Evolutionary conservation across 257 asterid species (phyloP).

Genomic region (Asclepias syriaca): DNA sequence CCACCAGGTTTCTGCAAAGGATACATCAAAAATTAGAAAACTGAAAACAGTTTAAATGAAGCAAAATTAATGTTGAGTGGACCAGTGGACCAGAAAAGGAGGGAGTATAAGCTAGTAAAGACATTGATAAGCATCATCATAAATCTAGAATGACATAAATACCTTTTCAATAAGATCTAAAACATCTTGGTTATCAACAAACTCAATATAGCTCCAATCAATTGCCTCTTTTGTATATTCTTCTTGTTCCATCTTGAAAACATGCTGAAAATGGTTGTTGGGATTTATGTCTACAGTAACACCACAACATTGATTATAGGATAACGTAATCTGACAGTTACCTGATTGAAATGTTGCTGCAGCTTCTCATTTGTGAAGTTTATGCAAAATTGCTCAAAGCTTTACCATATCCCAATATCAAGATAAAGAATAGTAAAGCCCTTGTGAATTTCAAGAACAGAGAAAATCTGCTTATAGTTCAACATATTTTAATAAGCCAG

Average conservation of each 20-base stretch:
- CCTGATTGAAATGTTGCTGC: slow-evolving; percentile 99
- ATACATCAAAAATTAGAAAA: slow-evolving; percentile 21
- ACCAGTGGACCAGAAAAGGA: too few species aligned
- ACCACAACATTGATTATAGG: slow-evolving; percentile 6
- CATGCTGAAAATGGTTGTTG: slow-evolving; percentile 65
- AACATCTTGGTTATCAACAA: slow-evolving; percentile 96
- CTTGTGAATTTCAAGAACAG: slow-evolving; percentile 1
- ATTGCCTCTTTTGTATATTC: slow-evolving; percentile 92
- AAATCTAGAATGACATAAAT: slow-evolving; percentile 14
- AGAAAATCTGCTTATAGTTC: not conserved
- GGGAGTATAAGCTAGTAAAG: not conserved
- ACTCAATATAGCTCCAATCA: slow-evolving; percentile 96
- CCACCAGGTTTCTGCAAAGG: slow-evolving; percentile 96
- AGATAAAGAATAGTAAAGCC: slow-evolving; percentile 20
- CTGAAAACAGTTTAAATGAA: not conserved
- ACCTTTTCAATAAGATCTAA: slow-evolving; percentile 98
- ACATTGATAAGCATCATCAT: not conserved
- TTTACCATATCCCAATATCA: slow-evolving; percentile 34
- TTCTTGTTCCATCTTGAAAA: slow-evolving; percentile 98
- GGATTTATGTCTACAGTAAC: slow-evolving; percentile 23
- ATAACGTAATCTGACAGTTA: slow-evolving; percentile 21
- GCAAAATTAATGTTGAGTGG: not conserved
- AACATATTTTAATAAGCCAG: slow-evolving; percentile 3
- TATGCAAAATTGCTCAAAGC: slow-evolving; percentile 98
- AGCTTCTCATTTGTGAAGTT: slow-evolving; percentile 94